Evolutionary conservation across 2,329 filamentous ascomycete genomes (phyloP), one percentile per base, ranked within the genome.

Genomic region (Seiridium unicorne): DNA sequence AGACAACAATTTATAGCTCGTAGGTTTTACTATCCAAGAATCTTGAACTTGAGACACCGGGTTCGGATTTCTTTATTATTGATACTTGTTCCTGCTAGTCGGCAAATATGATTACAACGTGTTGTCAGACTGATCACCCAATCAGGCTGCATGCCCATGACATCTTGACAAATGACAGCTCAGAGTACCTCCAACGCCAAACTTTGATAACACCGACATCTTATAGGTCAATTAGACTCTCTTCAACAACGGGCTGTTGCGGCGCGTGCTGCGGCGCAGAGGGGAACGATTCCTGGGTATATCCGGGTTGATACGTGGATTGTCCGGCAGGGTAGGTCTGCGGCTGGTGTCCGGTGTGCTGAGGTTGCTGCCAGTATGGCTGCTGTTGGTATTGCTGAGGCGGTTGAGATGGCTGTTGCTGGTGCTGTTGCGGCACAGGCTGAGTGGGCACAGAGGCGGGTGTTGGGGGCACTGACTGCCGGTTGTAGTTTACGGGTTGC

Each of bases 211-310:
- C n/a, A 11, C 35, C 36, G 26, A n/a, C 42, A 36, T 32, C 57
- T 65, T 59, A 93, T 63, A 94, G 80, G 73, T 95, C 91, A 74
- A 95, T 95, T 69, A 95, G 76, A 61, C 87, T 89, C 74, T 94
- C 91, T 74, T 94, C 91, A 51, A 89, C 82, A 1, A 78, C 82
- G 11, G 83, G 84, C 68, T 81, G 79, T 71, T 74, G 81, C 57
- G 84, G 86, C 35, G 84, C 81, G 71, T 89, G 85, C 61, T 88
- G 84, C 13, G 87, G 87, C 35, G 84, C 86, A 2, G 84, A 79
- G 1, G 90, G 89, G 68, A 92, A 91, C 3, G 83, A 77, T 32
- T 88, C 84, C 68, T 86, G 84, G 3, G 74, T 76, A 67, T 86
- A 88, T 5, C 80, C 77, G 9, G 72, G 62, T 8, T 44, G 34